Conservation (phyloP, 495 filamentous ascomycete species). For the Chaetomidium leptoderma region DNA sequence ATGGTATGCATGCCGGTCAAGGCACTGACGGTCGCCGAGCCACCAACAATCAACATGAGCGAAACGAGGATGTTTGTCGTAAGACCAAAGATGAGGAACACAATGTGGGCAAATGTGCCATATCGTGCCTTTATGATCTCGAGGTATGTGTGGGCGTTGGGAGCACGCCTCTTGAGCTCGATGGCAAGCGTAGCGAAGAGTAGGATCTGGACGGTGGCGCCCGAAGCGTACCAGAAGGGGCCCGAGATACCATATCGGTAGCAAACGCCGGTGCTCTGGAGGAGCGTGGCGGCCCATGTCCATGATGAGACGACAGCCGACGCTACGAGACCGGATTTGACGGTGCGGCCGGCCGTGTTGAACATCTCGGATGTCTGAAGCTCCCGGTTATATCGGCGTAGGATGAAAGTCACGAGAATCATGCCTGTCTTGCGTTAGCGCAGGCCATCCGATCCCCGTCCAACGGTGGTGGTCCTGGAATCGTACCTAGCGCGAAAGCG, state of each 20-base stretch:
- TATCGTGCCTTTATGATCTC: conserved; percentile 61
- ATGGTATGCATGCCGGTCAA: conserved; percentile 82
- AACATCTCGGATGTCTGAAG: conserved; percentile 97
- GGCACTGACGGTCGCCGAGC: conserved; percentile 77
- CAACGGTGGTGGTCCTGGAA: neutral
- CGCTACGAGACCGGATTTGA: conserved; percentile 92
- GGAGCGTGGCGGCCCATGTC: conserved; percentile 85
- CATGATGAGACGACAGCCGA: conserved; percentile 93
- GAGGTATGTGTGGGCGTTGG: conserved; percentile 83
- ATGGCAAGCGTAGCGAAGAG: conserved; percentile 93
- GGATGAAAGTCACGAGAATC: conserved; percentile 68
- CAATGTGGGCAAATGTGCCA: conserved; percentile 61
- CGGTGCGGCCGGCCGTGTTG: conserved; percentile 86
- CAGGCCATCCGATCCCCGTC: too few relatives aligned
- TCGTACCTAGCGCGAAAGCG: conserved; percentile 71
- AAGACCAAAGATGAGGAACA: conserved; percentile 77
- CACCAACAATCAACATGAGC: conserved; percentile 89
- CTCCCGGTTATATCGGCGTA: conserved; percentile 87
- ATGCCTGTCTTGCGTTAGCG: conserved; percentile 25
- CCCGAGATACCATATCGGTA: conserved; percentile 91
- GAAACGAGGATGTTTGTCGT: conserved; percentile 83
- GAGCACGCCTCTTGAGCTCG: conserved; percentile 81
- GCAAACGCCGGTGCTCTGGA: conserved; percentile 83
- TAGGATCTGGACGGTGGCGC: conserved; percentile 70
- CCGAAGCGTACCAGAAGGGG: conserved; percentile 80